Evolutionary conservation across 192 early-diverging fungal species (phyloP).

Genomic region (Coemansia sp.): DNA sequence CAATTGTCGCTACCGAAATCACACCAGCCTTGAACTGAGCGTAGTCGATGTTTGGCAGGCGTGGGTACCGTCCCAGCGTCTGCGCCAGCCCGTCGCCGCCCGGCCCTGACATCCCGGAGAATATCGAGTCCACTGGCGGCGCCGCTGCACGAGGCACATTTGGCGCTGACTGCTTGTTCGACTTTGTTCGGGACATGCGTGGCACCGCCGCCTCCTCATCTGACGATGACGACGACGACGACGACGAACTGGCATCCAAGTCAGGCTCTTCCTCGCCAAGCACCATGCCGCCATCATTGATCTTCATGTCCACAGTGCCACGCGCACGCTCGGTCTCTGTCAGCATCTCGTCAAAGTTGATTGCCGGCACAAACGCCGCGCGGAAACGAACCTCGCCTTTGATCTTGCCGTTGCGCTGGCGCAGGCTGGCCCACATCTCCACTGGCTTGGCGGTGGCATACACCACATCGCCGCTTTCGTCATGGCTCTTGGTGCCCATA

Average conservation of each 20-base stretch:
- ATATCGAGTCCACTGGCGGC: slow-evolving; percentile 31
- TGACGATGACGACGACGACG: slow-evolving; percentile 9
- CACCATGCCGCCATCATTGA: slow-evolving; percentile 45
- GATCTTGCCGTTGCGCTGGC: slow-evolving; percentile 58
- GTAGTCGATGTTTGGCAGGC: slow-evolving; percentile 55
- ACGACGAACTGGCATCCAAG: slow-evolving; percentile 8
- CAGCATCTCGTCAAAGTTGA: slow-evolving; percentile 56
- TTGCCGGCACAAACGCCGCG: slow-evolving; percentile 60
- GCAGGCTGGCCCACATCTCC: slow-evolving; percentile 60
- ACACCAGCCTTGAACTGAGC: slow-evolving; percentile 48
- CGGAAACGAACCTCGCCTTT: slow-evolving; percentile 65
- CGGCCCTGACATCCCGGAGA: slow-evolving; percentile 40
- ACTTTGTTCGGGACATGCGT: not conserved
- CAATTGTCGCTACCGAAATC: slow-evolving; percentile 42
- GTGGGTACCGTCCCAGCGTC: slow-evolving; percentile 48
- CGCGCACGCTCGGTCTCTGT: slow-evolving; percentile 39
- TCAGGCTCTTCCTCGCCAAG: slow-evolving; percentile 37
- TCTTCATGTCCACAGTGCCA: slow-evolving; percentile 41
- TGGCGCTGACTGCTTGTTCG: not conserved
- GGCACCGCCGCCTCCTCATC: not conserved
- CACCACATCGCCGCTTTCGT: slow-evolving; percentile 43
- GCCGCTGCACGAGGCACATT: slow-evolving; percentile 6
- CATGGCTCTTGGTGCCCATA: slow-evolving; percentile 41
- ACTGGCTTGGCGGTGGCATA: slow-evolving; percentile 45
- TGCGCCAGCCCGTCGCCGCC: slow-evolving; percentile 38